Base-by-base conservation (phyloP, 1,139 yeast species). In the Kodamaea suecica region DNA sequence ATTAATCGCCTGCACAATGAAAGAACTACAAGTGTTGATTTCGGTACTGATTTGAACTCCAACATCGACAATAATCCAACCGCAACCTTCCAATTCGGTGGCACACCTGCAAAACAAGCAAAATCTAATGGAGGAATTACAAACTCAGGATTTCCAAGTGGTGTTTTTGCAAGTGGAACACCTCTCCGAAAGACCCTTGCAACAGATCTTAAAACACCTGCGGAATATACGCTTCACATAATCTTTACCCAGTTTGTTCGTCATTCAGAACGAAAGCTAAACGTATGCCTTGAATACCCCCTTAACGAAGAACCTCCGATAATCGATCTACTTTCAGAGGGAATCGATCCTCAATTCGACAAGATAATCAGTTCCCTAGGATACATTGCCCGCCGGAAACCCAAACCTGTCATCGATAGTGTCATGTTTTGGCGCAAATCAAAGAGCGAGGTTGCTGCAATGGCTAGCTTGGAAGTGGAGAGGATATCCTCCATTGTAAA, bases 391-490 rank as follows among this genome's bases (percentile, higher is more conserved):
- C 72, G 88, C 39, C 72, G 83, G 24, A 86, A 88, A 48, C 97
- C 97, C 1, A 90, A 88, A 51, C 95, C 97, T 0, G 97, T 94
- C 3, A 90, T 94, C 30, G 98, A 94, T 56, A 86, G 95, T 15
- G 96, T 92, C 40, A 90, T 94, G 97, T 90, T 85, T 53, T 92
- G 99, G 99, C 73, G 98, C 40, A 87, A 90, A 56, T 78, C 94
- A 4, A 70, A 92, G 55, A 80, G 94, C 19, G 97, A 90, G 48
- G 82, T 85, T 3, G 88, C 95, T 0, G 73, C 80, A 3, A 69
- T 80, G 64, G 95, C 95, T 0, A 80, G 84, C 2, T 64, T 73
- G 7, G 83, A 79, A 40, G 77, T 76, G 11, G 81, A 76, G 37
- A 41, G 33, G 14, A 31, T 38, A 21, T 37, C 39, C 23, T 20